A percentile compares a stretch with the other conserved stretches of the same genome.
These are phyloP conservation scores for Austroboletus festivus DNA, from an alignment of 768 basidiomycete species.

Conservation along the genomic window DNA sequence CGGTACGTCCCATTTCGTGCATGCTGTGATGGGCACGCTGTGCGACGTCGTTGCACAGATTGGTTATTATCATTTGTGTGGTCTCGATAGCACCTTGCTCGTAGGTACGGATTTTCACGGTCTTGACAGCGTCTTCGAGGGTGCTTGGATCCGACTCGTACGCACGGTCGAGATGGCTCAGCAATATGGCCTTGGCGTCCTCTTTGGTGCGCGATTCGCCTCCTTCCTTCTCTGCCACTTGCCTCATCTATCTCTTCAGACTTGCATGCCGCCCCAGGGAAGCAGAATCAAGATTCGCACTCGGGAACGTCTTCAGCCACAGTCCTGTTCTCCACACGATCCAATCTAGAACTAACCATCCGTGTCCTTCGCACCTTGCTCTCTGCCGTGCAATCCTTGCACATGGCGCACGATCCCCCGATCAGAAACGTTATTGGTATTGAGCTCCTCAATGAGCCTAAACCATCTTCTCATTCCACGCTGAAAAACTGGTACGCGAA, in stretches of 20 bases:
- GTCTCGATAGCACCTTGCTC: slow-evolving; percentile 55
- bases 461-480: slow-evolving; percentile 44
- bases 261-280: slow-evolving; percentile 72
- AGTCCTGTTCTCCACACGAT: slow-evolving; percentile 47
- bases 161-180: slow-evolving; percentile 58
- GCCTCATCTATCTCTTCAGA: slow-evolving; percentile 40
- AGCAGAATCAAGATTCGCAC: slow-evolving; percentile 69
- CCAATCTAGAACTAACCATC: slow-evolving; percentile 46
- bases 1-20: slow-evolving; percentile 49
- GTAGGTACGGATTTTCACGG: slow-evolving; percentile 63
- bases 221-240: slow-evolving; percentile 9
- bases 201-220: slow-evolving; percentile 49
- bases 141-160: slow-evolving; percentile 67
- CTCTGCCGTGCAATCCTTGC: slow-evolving; percentile 39
- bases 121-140: slow-evolving; percentile 46
- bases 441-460: slow-evolving; percentile 60
- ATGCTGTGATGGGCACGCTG: neutral
- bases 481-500: slow-evolving; percentile 63
- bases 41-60: slow-evolving; percentile 48
- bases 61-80: slow-evolving; percentile 69
- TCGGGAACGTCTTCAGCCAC: slow-evolving; percentile 53
- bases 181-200: slow-evolving; percentile 61
- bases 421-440: slow-evolving; percentile 51
- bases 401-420: slow-evolving; percentile 42
- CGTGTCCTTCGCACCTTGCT: slow-evolving; percentile 46